Evolutionary conservation across 2,329 filamentous ascomycete genomes (phyloP).

Genomic region (Pezizomycotina sp.): DNA sequence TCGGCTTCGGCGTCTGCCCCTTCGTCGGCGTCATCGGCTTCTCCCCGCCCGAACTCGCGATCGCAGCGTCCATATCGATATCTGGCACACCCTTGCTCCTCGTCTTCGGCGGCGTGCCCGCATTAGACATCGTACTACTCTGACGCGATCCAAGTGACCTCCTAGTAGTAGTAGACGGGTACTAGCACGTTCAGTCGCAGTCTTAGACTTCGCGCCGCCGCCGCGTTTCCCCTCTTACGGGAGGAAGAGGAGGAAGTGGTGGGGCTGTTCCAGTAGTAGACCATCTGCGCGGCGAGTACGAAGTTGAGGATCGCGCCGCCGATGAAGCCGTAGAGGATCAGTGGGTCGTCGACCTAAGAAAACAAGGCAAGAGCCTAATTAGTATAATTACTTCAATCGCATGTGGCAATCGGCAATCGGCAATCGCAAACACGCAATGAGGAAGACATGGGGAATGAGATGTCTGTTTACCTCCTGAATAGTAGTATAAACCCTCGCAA

Average conservation of each 20-base stretch:
- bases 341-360: conserved; percentile 61
- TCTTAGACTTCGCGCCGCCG: conserved; percentile 26
- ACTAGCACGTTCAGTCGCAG: conserved; percentile 22
- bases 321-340: conserved; percentile 89
- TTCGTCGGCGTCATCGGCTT: conserved; percentile 6
- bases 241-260: conserved; percentile 22
- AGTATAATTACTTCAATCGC: neutral
- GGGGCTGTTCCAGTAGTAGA: conserved; percentile 77
- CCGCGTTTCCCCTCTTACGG: conserved; percentile 24
- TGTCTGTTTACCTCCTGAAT: conserved; percentile 61
- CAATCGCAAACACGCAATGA: neutral
- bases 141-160: too few species aligned
- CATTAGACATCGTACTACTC: too few species aligned
- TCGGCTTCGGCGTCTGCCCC: too few species aligned
- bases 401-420: too few species aligned
- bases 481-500: conserved; percentile 93
- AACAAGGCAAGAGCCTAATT: neutral
- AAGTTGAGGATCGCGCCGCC: conserved; percentile 81
- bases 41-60: conserved; percentile 13
- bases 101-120: conserved; percentile 11
- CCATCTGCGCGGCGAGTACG: conserved; percentile 73
- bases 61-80: conserved; percentile 17
- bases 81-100: conserved; percentile 15
- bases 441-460: neutral
- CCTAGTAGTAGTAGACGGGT: too few species aligned